Evolutionary conservation across 208 protist genomes (phyloP).

Genomic region (Leptomonas pyrrhocoris): DNA sequence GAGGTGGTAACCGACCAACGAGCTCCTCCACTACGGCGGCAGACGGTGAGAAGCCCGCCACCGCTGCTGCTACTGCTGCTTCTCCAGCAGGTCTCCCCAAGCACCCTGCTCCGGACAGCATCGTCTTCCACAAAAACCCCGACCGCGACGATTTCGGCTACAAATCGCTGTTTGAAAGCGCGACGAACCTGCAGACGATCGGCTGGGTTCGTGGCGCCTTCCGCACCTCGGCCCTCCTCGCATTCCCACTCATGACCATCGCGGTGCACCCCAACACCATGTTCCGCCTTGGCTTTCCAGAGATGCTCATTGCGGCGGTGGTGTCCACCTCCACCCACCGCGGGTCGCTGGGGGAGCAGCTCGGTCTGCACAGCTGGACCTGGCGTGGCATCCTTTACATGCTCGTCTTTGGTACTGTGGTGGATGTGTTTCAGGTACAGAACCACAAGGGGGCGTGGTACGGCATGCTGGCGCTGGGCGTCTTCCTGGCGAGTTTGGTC

Average conservation of each 20-base stretch:
- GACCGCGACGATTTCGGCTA: constrained; percentile 35
- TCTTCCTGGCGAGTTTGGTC: constrained; percentile 29
- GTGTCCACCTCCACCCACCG: constrained; percentile 39
- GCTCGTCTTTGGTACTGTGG: constrained; percentile 16
- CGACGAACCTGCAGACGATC: constrained; percentile 27
- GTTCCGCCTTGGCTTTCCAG: constrained; percentile 28
- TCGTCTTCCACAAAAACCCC: constrained; percentile 38
- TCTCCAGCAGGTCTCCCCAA: constrained; percentile 10
- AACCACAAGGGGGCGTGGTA: constrained; percentile 32
- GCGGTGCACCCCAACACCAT: constrained; percentile 48
- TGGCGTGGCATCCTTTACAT: constrained; percentile 37
- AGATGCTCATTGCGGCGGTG: constrained; percentile 37
- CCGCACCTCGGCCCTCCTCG: constrained; percentile 33
- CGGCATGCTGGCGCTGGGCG: constrained; percentile 29
- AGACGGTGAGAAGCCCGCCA: constrained; percentile 6
- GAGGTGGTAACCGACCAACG: background rate
- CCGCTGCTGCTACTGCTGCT: background rate
- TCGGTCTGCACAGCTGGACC: constrained; percentile 40
- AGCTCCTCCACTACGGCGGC: constrained; percentile 1
- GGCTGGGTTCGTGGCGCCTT: constrained; percentile 24
- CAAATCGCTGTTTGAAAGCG: constrained; percentile 29
- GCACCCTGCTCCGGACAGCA: constrained; percentile 26
- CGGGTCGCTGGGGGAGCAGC: constrained; percentile 34
- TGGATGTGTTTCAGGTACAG: constrained; percentile 25
- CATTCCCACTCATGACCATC: constrained; percentile 37